Percentiles rank a stretch among this genome's conserved stretches.
phyloP scores from a whole-genome alignment of 2,329 filamentous ascomycete species.

The Nothophaeocryptopus gaeumannii region DNA sequence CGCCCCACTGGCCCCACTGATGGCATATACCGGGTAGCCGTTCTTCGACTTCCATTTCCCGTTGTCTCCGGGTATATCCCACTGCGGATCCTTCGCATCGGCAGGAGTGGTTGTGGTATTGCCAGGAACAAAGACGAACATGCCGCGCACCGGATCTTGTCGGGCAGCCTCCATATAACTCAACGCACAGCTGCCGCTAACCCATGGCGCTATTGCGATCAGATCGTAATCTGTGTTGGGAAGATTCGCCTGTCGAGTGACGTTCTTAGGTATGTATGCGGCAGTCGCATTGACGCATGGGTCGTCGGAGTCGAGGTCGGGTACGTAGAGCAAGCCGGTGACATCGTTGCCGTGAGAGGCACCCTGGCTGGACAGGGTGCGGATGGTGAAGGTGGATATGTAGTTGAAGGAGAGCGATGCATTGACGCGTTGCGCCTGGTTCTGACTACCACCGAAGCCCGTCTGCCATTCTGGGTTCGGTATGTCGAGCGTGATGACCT shows the following conservation, averaged over 20 bases:
- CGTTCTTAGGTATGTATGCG: conserved; percentile 69
- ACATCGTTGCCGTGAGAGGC: conserved; percentile 61
- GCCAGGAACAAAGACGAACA: conserved; percentile 55
- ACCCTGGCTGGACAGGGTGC: conserved; percentile 70
- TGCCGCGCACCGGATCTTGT: conserved; percentile 56
- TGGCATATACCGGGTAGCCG: conserved; percentile 77
- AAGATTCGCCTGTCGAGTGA: conserved; percentile 69
- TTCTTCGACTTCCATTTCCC: conserved; percentile 69
- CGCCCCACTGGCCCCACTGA: conserved; percentile 65
- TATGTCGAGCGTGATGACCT: conserved; percentile 32
- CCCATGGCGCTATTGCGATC: conserved; percentile 85
- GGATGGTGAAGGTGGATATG: conserved; percentile 55
- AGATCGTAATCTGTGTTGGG: conserved; percentile 64
- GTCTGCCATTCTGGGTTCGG: conserved; percentile 27
- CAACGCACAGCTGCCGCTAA: conserved; percentile 67
- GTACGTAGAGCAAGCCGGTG: conserved; percentile 81
- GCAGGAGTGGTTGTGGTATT: conserved; percentile 60
- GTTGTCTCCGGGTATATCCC: conserved; percentile 61
- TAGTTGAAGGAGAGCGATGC: conserved; percentile 37
- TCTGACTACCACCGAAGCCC: not conserved
- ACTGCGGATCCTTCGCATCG: conserved; percentile 59
- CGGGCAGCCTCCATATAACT: conserved; percentile 65
- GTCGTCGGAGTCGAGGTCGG: conserved; percentile 58
- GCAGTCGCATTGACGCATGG: conserved; percentile 63
- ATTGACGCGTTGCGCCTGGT: conserved; percentile 22